phyloP scores from a whole-genome alignment of 139 green algal genomes.

The Ostreobium quekettii region DNA sequence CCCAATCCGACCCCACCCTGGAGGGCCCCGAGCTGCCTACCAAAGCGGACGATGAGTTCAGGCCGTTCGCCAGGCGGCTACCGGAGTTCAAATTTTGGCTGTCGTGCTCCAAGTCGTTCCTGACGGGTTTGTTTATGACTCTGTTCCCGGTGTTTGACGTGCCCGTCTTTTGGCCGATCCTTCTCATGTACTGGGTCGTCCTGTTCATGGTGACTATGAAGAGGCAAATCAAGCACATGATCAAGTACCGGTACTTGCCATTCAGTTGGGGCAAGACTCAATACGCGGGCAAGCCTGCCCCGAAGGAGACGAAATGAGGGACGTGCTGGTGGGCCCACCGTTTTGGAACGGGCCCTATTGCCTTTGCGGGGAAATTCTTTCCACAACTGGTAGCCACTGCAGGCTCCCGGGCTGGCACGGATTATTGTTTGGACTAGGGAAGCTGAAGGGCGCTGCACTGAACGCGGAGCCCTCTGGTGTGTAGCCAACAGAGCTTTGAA shows the following conservation, averaged over 20 bases:
- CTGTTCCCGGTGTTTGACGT: conserved; percentile 94
- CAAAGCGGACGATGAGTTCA: conserved; percentile 89
- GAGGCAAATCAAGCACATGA: conserved; percentile 96
- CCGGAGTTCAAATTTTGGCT: conserved; percentile 99
- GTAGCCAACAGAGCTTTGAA: no score
- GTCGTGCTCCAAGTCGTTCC: conserved; percentile 69
- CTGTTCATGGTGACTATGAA: conserved; percentile 98
- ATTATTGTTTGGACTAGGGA: no score
- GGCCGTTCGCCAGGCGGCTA: conserved; percentile 88
- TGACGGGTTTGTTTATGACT: conserved; percentile 79
- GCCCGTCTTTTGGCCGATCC: conserved; percentile 97
- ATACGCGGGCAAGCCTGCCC: no score
- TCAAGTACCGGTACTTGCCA: conserved; percentile 90
- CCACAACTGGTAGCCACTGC: no score
- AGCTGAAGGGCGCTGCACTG: no score
- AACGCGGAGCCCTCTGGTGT: no score
- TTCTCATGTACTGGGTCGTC: conserved; percentile 94
- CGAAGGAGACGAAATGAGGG: no score
- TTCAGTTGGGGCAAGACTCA: conserved; percentile 80
- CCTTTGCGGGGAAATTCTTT: no score
- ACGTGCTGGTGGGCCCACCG: no score
- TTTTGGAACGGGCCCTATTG: no score
- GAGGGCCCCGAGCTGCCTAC: conserved; percentile 87
- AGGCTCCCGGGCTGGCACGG: no score
- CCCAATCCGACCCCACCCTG: conserved; percentile 69